Evolutionary conservation across 106 monocot genomes (phyloP).

Genomic region (Triglochin maritima): DNA sequence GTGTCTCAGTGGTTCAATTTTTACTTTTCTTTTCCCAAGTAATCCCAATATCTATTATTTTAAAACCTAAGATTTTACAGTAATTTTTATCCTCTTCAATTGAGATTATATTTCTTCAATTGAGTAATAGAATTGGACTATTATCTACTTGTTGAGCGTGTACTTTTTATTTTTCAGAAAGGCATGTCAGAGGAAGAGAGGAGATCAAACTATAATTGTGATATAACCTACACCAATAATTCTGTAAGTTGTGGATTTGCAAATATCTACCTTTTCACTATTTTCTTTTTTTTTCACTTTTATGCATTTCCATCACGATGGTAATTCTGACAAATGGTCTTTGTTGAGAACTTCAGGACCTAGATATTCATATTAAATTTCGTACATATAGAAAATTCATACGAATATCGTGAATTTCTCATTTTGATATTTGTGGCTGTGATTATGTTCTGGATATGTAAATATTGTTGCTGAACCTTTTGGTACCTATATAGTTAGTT

Average conservation of each 20-base stretch:
- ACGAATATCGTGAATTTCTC: background rate
- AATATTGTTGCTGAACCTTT: no score
- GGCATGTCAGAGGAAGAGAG: constrained; percentile 71
- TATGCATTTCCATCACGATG: background rate
- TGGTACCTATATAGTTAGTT: no score
- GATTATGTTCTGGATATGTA: no score
- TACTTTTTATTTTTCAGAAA: constrained; percentile 34
- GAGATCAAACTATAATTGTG: constrained; percentile 82
- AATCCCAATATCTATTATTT: background rate
- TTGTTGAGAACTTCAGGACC: background rate
- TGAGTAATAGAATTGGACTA: background rate
- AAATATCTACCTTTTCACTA: background rate
- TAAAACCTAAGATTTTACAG: background rate
- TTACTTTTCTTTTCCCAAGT: background rate
- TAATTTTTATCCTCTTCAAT: background rate
- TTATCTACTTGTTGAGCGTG: background rate
- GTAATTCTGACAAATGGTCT: background rate
- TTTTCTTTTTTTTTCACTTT: background rate
- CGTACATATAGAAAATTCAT: background rate
- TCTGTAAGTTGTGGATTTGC: constrained; percentile 37
- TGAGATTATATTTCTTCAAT: background rate
- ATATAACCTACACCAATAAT: constrained; percentile 98
- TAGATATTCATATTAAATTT: no score
- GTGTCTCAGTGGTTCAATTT: background rate
- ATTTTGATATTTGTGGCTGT: no score